Evolutionary conservation across 2,329 filamentous ascomycete genomes (phyloP), one percentile per base, ranked within the genome.

Genomic region (Pestalotiopsis sp.): DNA sequence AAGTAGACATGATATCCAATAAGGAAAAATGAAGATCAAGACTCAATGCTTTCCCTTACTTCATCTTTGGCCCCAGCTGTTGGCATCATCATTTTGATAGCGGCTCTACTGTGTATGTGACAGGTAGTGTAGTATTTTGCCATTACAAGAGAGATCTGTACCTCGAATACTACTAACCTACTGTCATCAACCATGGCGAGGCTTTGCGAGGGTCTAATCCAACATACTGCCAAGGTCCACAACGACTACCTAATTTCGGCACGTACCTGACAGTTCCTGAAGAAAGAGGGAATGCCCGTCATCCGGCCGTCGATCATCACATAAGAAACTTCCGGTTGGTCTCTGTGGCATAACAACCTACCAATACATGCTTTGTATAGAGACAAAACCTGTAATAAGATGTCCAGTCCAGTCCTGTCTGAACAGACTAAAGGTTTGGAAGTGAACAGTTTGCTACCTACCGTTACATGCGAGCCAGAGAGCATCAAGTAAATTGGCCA

Each of bases 251-350:
- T 62, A 39, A 31, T 39, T 12, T 36, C 59, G 59, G 31, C 31
- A 20, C n/a, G 59, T 62, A 62, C 59, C 59, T 62, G 59, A 41
- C 59, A n/a, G 27, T 39, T 62, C 27, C 59, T 36, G 27, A 39
- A 39, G 41, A 3, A 59, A 59, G 59, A 62, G 59, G 59, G 5
- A 62, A 38, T 36, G 17, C 31, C 59, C 27, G 59, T 31, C 27
- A n/a, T 62, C 14, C 31, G 59, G 31, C n/a, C 38, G 59, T 62
- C 59, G 59, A 62, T 62, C 59, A 20, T 39, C n/a, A 36, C 45
- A n/a, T 7, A 7, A 20, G 20, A 20, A 17, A n/a, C 45, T n/a
- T 52, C 14, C n/a, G 45, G 45, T 52, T 7, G 41, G 20, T 23
- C 20, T 23, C 20, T 23, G 20, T 23, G 20, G 20, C 20, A 23